phyloP scores from a whole-genome alignment of 495 filamentous ascomycete genomes.

The Talaromyces trachyspermus region DNA sequence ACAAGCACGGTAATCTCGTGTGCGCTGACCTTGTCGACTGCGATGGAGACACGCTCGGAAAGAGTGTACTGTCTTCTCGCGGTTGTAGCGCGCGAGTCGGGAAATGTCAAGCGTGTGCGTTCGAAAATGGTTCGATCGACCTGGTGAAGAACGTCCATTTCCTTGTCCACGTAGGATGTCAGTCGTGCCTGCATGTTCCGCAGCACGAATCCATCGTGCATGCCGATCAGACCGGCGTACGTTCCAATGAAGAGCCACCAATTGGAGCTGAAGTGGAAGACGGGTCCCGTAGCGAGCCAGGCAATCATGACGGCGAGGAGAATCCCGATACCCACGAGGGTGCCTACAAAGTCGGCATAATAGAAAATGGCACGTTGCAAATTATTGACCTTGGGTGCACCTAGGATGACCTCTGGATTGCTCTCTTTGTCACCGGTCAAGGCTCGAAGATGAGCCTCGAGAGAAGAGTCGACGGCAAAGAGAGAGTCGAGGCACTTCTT shows the following conservation, averaged over 20 bases:
- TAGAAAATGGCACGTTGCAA: slow-evolving; percentile 23
- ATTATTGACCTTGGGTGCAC: slow-evolving; percentile 16
- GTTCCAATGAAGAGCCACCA: slow-evolving; percentile 38
- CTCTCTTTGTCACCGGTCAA: slow-evolving; percentile 17
- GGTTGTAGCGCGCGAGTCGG: background rate
- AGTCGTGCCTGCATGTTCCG: slow-evolving; percentile 29
- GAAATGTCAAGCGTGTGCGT: slow-evolving; percentile 12
- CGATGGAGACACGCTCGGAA: slow-evolving; percentile 15
- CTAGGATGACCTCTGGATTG: slow-evolving; percentile 18
- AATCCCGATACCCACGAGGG: slow-evolving; percentile 23
- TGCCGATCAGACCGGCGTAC: slow-evolving; percentile 32
- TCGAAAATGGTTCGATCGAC: slow-evolving; percentile 18
- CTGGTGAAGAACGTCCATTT: slow-evolving; percentile 16
- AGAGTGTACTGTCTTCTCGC: slow-evolving; percentile 5
- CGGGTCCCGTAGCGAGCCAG: slow-evolving; percentile 24
- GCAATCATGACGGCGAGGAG: slow-evolving; percentile 19
- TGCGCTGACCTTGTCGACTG: slow-evolving; percentile 18
- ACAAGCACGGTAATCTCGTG: slow-evolving; percentile 19
- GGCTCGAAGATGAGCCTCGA: slow-evolving; percentile 25
- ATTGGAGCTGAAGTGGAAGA: slow-evolving; percentile 24
- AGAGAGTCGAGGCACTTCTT: slow-evolving; percentile 24
- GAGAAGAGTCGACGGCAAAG: slow-evolving; percentile 24
- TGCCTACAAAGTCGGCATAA: slow-evolving; percentile 32
- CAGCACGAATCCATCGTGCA: slow-evolving; percentile 32
- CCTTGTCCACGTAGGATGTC: slow-evolving; percentile 18